These are phyloP conservation scores for Aureobasidium melanogenum DNA, from an alignment of 2,329 filamentous ascomycete genomes.

Conservation along the genomic window DNA sequence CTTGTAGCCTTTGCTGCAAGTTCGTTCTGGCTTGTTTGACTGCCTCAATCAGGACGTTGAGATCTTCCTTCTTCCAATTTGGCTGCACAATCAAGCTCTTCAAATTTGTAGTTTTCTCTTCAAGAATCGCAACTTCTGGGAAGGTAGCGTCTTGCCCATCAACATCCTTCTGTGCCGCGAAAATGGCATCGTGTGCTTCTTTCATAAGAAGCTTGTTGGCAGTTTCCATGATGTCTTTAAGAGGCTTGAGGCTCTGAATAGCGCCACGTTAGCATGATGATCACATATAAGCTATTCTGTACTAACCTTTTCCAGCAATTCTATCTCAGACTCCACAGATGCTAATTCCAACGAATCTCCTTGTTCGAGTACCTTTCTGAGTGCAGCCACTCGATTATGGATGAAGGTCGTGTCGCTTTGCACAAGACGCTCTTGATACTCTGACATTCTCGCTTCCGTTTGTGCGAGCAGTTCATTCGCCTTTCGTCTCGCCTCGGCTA, in stretches of 20 bases:
- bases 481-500: constrained; percentile 18
- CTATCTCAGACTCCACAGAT: constrained; percentile 17
- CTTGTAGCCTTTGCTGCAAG: constrained; percentile 19
- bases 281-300: not conserved
- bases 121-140: constrained; percentile 19
- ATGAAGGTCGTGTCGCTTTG: constrained; percentile 21
- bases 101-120: constrained; percentile 19
- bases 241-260: constrained; percentile 16
- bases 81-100: constrained; percentile 26
- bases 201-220: constrained; percentile 23
- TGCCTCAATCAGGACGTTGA: constrained; percentile 21
- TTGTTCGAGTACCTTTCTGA: constrained; percentile 21
- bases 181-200: constrained; percentile 28
- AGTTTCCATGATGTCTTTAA: constrained; percentile 18
- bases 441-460: constrained; percentile 19
- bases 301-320: constrained; percentile 17
- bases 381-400: constrained; percentile 19
- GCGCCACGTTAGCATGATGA: not conserved
- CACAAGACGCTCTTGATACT: constrained; percentile 23
- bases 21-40: constrained; percentile 21
- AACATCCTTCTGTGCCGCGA: constrained; percentile 26
- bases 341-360: constrained; percentile 16
- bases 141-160: constrained; percentile 16
- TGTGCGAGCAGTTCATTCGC: constrained; percentile 20
- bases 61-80: constrained; percentile 24